Base-by-base conservation (phyloP, 2,329 filamentous ascomycete genomes). In the Gnomoniopsis smithogilvyi region DNA sequence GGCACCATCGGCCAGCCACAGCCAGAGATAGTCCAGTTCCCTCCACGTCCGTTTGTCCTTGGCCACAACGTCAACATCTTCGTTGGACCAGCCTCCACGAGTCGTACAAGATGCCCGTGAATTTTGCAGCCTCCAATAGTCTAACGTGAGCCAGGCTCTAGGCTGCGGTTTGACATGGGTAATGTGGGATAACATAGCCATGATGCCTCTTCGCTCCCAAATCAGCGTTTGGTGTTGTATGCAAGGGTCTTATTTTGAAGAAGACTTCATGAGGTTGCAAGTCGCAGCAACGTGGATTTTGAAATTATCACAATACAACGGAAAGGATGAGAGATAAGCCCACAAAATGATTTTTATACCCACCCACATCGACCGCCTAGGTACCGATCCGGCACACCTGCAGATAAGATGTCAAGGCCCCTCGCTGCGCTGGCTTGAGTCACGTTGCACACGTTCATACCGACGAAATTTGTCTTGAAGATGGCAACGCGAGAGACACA, bases 1-100 rank as follows among this genome's bases (percentile, higher is more conserved):
- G 48, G 60, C 64, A 1, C 63, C 64, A 22, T 66, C 65, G 10
- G 63, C 60, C 21, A 67, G 43, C 65, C 64, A 67, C 6, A 66
- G 59, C 61, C 62, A 66, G 19, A 65, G 54, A 41, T 59, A 66
- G 55, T 66, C 64, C 21, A 63, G 56, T 12, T 61, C 53, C 33
- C 56, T 61, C 64, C 64, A 65, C 3, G 56, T 60, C 11, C 62
- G 41, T 49, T 52, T 60, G 2, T 60, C 61, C 34, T 21, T 43
- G 15, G 64, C 15, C 11, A 65, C 61, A 11, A 64, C 62, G 21
- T 64, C 64, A 14, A 64, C 56, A 43, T 65, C 64, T 38, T 56
- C 64, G 22, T 65, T 64, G 6, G 61, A 64, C 62, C 59, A 63
- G 1, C 61, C 58, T 24, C 59, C 54, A 3, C 58, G 22, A 2